Evolutionary conservation across 306 rosid species (phyloP).

Genomic region (Vigna mungo): DNA sequence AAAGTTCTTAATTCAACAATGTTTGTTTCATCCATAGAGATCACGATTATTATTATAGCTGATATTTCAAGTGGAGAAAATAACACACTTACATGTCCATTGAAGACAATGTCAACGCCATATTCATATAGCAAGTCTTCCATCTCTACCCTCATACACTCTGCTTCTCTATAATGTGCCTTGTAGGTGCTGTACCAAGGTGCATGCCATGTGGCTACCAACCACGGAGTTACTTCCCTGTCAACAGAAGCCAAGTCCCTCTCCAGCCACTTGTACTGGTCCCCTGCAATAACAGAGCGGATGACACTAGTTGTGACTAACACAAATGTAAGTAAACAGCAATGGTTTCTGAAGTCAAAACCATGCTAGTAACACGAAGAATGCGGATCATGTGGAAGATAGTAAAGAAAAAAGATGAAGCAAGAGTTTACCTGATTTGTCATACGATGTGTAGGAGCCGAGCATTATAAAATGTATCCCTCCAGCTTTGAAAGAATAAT

Average conservation of each 20-base stretch:
- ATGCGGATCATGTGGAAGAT: not conserved
- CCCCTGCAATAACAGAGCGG: constrained; percentile 54
- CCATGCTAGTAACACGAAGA: constrained; percentile 23
- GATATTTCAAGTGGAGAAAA: not conserved
- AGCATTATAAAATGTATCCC: constrained; percentile 94
- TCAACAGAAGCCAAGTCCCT: constrained; percentile 74
- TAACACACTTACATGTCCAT: constrained; percentile 75
- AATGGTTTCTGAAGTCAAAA: not conserved
- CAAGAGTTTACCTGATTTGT: constrained; percentile 64
- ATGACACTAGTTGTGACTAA: not conserved
- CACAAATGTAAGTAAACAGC: not conserved
- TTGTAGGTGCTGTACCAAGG: constrained; percentile 95
- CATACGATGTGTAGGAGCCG: constrained; percentile 66
- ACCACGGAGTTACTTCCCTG: constrained; percentile 90
- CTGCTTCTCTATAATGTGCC: constrained; percentile 89
- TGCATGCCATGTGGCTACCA: constrained; percentile 87
- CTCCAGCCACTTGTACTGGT: constrained; percentile 87
- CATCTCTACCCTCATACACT: constrained; percentile 88
- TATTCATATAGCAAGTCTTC: constrained; percentile 77
- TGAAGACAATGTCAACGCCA: constrained; percentile 84
- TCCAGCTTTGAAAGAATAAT: constrained; percentile 91
- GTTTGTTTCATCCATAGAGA: not conserved
- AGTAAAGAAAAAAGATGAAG: constrained; percentile 10
- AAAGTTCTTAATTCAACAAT: not conserved
- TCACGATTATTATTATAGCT: not conserved